phyloP scores from a whole-genome alignment of 306 rosid species.

The Morella rubra region DNA sequence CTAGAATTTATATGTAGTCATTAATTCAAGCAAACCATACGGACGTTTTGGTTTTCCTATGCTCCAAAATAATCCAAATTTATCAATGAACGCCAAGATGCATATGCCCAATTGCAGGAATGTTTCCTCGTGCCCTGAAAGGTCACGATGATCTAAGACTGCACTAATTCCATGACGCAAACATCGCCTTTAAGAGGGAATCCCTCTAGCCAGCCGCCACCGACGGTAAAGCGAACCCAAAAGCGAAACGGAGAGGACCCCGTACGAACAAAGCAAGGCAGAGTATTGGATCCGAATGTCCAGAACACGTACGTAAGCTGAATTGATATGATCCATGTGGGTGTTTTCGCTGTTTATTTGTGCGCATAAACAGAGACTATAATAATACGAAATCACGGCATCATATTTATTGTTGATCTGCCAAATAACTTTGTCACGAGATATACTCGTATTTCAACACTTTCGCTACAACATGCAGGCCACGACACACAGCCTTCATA shows the following conservation, averaged over 20 bases:
- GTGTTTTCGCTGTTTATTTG: no score
- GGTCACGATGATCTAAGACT: neutral
- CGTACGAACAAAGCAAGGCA: neutral
- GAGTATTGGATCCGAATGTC: neutral
- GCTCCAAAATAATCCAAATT: no score
- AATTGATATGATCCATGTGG: neutral
- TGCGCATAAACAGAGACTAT: no score
- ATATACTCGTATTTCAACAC: no score
- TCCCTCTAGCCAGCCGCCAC: neutral
- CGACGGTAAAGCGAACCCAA: neutral
- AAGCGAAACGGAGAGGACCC: neutral
- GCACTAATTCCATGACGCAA: neutral
- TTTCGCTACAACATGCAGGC: neutral
- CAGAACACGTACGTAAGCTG: neutral
- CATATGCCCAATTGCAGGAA: neutral
- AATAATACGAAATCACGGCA: no score
- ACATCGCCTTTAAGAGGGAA: neutral
- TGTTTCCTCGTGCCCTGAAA: slow-evolving; percentile 2
- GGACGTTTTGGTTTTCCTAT: no score
- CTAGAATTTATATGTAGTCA: no score
- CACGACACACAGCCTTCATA: neutral
- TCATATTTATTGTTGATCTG: no score
- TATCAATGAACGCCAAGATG: no score
- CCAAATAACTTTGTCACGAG: neutral
- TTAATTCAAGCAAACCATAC: no score